Percentiles rank a stretch among this genome's conserved stretches.
Conservation (phyloP, 2,329 filamentous ascomycete species). For the Paraconiothyrium sp. region DNA sequence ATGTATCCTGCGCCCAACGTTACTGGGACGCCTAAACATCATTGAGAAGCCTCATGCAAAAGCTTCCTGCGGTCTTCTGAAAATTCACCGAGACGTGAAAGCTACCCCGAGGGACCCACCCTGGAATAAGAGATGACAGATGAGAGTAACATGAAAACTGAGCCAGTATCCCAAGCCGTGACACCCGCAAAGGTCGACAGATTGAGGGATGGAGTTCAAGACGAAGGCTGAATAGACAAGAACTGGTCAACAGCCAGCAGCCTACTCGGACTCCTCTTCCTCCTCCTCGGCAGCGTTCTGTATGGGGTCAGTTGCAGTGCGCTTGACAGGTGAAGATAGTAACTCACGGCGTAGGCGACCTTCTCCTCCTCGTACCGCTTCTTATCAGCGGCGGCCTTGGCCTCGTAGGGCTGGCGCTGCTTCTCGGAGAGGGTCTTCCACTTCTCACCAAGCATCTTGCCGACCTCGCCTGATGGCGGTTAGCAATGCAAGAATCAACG, state of each 20-base stretch:
- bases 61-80: constrained; percentile 39
- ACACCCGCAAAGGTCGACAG: constrained; percentile 34
- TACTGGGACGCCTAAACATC: constrained; percentile 45
- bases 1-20: constrained; percentile 39
- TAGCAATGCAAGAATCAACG: constrained; percentile 21
- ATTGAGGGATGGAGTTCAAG: constrained; percentile 26
- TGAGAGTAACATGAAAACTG: constrained; percentile 37
- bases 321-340: background rate
- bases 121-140: constrained; percentile 30
- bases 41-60: constrained; percentile 33
- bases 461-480: constrained; percentile 80
- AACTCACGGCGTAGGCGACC: constrained; percentile 68
- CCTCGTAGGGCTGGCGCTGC: constrained; percentile 92
- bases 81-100: constrained; percentile 34
- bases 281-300: constrained; percentile 48
- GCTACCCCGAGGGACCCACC: constrained; percentile 34
- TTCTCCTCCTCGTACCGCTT: constrained; percentile 99
- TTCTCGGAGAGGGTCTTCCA: constrained; percentile 97
- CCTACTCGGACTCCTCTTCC: constrained; percentile 54
- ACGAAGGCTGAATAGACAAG: constrained; percentile 16
- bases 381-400: constrained; percentile 97
- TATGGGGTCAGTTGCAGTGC: constrained; percentile 24
- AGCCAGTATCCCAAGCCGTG: constrained; percentile 33
- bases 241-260: background rate
- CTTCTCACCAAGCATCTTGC: constrained; percentile 96